Evolutionary conservation across 2,329 filamentous ascomycete genomes (phyloP), one percentile per base, ranked within the genome.

Genomic region (Sodiomyces alkalinus): DNA sequence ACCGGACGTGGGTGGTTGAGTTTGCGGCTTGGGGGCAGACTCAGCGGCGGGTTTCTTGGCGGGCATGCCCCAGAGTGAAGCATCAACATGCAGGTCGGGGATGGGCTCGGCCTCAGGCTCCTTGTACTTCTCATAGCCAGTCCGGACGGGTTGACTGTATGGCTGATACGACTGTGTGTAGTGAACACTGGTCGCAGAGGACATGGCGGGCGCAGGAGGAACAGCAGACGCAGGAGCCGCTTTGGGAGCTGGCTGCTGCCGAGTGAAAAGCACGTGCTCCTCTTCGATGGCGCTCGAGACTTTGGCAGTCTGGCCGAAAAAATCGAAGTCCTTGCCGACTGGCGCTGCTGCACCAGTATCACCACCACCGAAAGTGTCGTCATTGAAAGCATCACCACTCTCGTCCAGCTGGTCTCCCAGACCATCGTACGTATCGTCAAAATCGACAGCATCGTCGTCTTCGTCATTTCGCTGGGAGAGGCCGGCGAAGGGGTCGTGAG

Each of bases 351-450:
- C 46, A 32, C 48, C 48, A 19, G 52, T 55, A 33, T 60, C 65
- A 17, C 47, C 48, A 9, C 48, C 53, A 22, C 58, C 81, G 48
- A 98, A 98, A 2, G 90, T 98, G 49, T 96, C 90, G 44, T 96
- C 83, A 53, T 98, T 98, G 64, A 94, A 83, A 28, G 70, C 83
- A 60, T 98, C 90, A 45, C 87, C 81, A 13, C 80, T 77, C 49
- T 98, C 87, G 44, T 93, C 77, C 19, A 98, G 74, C 51, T 80
- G 74, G 47, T 93, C 80, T 32, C 85, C 90, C 22, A 98, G 64
- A 12, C 87, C 87, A 53, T 98, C 90, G 49, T 96, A 96, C 20
- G 87, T 96, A 48, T 98, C 85, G 44, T 98, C 90, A 42, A 96
- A 98, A 44, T 96, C 80, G 44, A 65, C 49, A 15, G 58, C 61